Percentiles rank a stretch among this genome's conserved stretches.
Conservation (phyloP, 257 asterid species). For the Coffea canephora region DNA sequence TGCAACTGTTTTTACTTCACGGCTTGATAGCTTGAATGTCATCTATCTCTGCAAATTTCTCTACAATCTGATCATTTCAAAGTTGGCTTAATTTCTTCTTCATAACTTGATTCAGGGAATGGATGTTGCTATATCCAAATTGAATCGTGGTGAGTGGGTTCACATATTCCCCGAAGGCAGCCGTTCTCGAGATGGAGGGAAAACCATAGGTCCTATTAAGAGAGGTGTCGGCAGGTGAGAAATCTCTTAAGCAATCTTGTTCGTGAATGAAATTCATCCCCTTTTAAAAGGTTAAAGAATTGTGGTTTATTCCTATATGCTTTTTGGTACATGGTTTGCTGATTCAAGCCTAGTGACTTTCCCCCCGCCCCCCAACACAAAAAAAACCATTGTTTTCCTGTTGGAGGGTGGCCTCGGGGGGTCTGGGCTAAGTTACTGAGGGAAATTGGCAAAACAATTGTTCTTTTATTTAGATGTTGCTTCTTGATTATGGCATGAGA, state of each 20-base stretch:
- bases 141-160: conserved; percentile 90
- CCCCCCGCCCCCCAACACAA: background rate
- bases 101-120: conserved; percentile 54
- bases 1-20: background rate
- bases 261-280: background rate
- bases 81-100: background rate
- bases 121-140: conserved; percentile 88
- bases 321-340: background rate
- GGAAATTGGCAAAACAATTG: background rate
- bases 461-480: background rate
- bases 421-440: too few relatives aligned
- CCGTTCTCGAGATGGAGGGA: conserved; percentile 94
- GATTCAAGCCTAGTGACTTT: conserved; percentile 1
- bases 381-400: too few relatives aligned
- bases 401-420: too few relatives aligned
- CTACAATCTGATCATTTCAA: background rate
- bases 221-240: conserved; percentile 81
- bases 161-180: conserved; percentile 97
- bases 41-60: background rate
- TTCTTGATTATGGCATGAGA: background rate
- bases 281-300: background rate
- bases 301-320: background rate
- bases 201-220: conserved; percentile 66
- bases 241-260: background rate
- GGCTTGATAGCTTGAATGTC: background rate